These are phyloP conservation scores for Vanilla planifolia DNA, from an alignment of 106 monocot species.

Conservation along the genomic window DNA sequence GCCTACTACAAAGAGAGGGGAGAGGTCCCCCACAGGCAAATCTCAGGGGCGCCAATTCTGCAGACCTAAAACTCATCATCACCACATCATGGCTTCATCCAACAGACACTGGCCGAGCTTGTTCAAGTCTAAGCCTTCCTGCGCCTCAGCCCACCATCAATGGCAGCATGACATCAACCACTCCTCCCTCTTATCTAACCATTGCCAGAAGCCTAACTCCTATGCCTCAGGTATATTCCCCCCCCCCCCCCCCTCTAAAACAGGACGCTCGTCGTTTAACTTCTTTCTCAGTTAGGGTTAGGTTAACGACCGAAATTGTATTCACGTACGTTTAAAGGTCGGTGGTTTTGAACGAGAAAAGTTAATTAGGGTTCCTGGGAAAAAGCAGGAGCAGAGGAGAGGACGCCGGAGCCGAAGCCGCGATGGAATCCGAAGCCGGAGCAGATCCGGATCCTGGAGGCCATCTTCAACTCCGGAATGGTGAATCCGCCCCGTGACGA, in stretches of 20 bases:
- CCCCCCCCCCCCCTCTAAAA: no score
- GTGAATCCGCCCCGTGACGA: slow-evolving; percentile 95
- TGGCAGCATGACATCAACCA: slow-evolving; percentile 81
- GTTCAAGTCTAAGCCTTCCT: slow-evolving; percentile 92
- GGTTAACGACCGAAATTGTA: no score
- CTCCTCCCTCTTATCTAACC: slow-evolving; percentile 35
- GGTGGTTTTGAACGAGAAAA: no score
- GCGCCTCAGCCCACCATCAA: slow-evolving; percentile 49
- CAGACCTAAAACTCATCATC: slow-evolving; percentile 18
- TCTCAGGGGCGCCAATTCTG: neutral
- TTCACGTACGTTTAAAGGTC: no score
- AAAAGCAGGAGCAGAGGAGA: slow-evolving; percentile 40
- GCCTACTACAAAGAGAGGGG: neutral
- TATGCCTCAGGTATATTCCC: slow-evolving; percentile 51
- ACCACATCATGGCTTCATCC: slow-evolving; percentile 80
- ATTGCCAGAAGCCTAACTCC: slow-evolving; percentile 48
- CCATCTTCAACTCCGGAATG: slow-evolving; percentile 96
- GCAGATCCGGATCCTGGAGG: slow-evolving; percentile 88
- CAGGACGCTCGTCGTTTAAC: neutral
- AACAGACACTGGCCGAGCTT: slow-evolving; percentile 99
- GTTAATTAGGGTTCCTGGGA: neutral
- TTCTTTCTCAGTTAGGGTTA: slow-evolving; percentile 6
- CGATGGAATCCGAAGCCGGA: slow-evolving; percentile 97
- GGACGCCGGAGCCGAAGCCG: slow-evolving; percentile 90
- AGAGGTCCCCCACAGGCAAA: slow-evolving; percentile 8